phyloP scores from a whole-genome alignment of 2,329 filamentous ascomycete genomes.

The Elsinoe australis region DNA sequence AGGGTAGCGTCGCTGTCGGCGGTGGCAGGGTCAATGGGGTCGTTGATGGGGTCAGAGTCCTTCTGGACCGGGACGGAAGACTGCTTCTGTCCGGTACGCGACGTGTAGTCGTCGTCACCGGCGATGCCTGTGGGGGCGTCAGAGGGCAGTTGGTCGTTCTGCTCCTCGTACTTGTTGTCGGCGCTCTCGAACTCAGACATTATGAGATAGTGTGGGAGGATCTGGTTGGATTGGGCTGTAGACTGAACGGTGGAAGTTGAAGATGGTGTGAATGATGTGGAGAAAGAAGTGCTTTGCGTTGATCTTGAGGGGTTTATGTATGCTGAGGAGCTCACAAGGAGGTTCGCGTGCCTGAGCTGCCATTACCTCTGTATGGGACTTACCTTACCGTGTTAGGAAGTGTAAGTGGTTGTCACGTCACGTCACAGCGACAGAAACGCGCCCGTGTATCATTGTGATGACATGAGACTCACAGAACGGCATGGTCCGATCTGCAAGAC shows the following conservation, averaged over 20 bases:
- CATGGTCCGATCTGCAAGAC: conserved; percentile 5
- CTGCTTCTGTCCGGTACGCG: conserved; percentile 40
- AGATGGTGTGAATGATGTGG: too few relatives aligned
- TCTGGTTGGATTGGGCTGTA: neutral
- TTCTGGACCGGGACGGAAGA: conserved; percentile 42
- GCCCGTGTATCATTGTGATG: conserved; percentile 10
- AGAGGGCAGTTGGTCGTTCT: conserved; percentile 24
- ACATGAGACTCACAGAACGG: conserved; percentile 3
- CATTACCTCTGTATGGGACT: neutral
- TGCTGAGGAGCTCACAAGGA: too few relatives aligned
- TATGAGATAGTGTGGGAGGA: neutral
- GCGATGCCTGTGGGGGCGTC: conserved; percentile 30
- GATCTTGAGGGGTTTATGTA: neutral
- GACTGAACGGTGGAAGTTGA: too few relatives aligned
- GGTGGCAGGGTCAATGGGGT: conserved; percentile 36
- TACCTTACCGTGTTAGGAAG: conserved; percentile 4
- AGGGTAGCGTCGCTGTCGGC: conserved; percentile 44
- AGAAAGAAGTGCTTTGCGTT: too few relatives aligned
- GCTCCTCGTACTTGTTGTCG: conserved; percentile 27
- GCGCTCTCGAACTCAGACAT: conserved; percentile 18
- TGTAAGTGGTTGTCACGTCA: conserved; percentile 15
- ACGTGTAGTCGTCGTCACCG: conserved; percentile 40
- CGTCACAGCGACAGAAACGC: conserved; percentile 8
- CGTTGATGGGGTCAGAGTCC: conserved; percentile 41
- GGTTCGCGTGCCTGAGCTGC: neutral